phyloP scores from a whole-genome alignment of 805 yeast species.

The Candida anglica region DNA sequence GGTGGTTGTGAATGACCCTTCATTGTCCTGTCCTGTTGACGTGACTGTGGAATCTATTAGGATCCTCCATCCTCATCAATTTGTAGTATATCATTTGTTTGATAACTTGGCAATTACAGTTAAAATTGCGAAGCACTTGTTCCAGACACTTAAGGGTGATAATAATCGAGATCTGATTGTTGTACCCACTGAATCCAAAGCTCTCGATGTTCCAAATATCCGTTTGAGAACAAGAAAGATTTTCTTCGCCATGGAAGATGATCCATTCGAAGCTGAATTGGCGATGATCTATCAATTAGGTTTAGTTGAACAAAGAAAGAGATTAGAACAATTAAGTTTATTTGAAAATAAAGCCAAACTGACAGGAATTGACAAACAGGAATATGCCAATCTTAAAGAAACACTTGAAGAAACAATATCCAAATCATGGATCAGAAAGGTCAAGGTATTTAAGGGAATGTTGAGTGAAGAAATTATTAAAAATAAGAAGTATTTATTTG shows the following conservation, averaged over 20 bases:
- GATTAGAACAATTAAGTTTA: conserved; percentile 25
- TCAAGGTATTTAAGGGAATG: conserved; percentile 40
- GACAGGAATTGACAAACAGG: neutral
- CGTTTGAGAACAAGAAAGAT: conserved; percentile 21
- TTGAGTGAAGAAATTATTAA: conserved; percentile 36
- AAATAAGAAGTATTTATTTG: conserved; percentile 31
- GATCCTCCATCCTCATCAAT: conserved; percentile 34
- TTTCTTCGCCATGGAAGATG: conserved; percentile 38
- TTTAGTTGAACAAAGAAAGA: conserved; percentile 33
- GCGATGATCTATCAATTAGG: conserved; percentile 41
- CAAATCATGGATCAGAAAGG: conserved; percentile 67
- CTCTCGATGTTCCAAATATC: conserved; percentile 26
- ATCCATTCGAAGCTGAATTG: conserved; percentile 39
- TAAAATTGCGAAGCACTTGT: conserved; percentile 31
- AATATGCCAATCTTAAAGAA: conserved; percentile 21
- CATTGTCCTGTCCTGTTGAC: neutral
- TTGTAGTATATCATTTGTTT: conserved; percentile 33
- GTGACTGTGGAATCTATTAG: conserved; percentile 16
- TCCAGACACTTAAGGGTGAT: conserved; percentile 18
- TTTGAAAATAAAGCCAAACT: conserved; percentile 14
- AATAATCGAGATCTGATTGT: conserved; percentile 14
- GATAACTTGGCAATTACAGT: conserved; percentile 33
- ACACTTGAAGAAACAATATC: conserved; percentile 46
- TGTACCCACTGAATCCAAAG: conserved; percentile 25
- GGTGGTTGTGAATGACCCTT: neutral